phyloP scores from a whole-genome alignment of 2,329 filamentous ascomycete species.

The Aspergillus uvarum region DNA sequence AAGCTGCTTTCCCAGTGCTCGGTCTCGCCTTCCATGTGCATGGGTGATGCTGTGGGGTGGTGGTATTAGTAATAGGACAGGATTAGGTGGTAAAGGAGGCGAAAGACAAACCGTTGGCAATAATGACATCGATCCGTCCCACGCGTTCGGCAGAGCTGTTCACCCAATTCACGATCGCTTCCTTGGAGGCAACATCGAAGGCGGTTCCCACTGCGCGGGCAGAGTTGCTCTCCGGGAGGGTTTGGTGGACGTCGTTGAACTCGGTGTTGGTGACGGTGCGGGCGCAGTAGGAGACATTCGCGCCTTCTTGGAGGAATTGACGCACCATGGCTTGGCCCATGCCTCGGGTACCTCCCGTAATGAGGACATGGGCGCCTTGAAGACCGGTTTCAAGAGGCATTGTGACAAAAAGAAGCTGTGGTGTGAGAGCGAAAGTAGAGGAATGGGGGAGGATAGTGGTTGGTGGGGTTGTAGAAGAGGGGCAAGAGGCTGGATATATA shows the following conservation, averaged over 20 bases:
- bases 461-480: too few relatives aligned
- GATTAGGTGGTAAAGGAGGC: too few relatives aligned
- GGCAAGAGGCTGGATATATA: too few relatives aligned
- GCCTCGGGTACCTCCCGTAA: constrained; percentile 25
- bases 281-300: constrained; percentile 24
- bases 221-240: constrained; percentile 7
- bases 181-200: constrained; percentile 17
- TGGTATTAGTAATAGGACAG: too few relatives aligned
- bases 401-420: not conserved
- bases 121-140: too few relatives aligned
- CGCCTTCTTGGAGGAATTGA: constrained; percentile 24
- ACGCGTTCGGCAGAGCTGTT: too few relatives aligned
- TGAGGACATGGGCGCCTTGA: constrained; percentile 13
- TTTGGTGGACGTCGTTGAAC: constrained; percentile 12
- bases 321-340: constrained; percentile 28
- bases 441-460: too few relatives aligned
- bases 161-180: not conserved
- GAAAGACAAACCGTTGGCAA: too few relatives aligned
- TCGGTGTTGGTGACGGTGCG: constrained; percentile 19
- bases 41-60: constrained; percentile 17
- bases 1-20: constrained; percentile 19
- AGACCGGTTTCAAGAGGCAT: constrained; percentile 14
- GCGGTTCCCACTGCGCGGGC: constrained; percentile 17
- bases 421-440: too few relatives aligned
- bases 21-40: constrained; percentile 18